phyloP scores from a whole-genome alignment of 192 early-diverging fungal species.

The Umbelopsis sp. region DNA sequence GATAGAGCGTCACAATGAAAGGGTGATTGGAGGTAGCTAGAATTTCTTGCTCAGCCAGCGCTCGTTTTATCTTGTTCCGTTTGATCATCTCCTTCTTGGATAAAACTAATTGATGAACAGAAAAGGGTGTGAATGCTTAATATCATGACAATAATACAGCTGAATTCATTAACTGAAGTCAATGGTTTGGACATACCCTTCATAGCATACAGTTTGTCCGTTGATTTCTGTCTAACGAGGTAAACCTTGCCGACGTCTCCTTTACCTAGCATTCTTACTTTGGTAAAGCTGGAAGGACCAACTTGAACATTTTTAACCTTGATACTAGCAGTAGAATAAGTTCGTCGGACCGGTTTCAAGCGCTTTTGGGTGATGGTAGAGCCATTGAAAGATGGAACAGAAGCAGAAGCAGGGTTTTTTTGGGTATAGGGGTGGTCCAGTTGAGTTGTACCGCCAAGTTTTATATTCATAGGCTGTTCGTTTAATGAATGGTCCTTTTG shows the following conservation, averaged over 20 bases:
- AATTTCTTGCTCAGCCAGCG: slow-evolving; percentile 90
- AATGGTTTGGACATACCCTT: slow-evolving; percentile 73
- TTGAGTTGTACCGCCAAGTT: slow-evolving; percentile 1
- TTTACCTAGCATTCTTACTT: slow-evolving; percentile 91
- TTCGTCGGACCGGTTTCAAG: slow-evolving; percentile 58
- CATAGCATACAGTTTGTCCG: slow-evolving; percentile 90
- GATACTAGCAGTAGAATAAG: slow-evolving; percentile 82
- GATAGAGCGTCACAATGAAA: slow-evolving; percentile 87
- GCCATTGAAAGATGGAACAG: slow-evolving; percentile 3
- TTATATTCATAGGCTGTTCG: slow-evolving; percentile 1
- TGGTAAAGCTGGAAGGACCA: slow-evolving; percentile 83
- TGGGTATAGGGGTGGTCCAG: slow-evolving; percentile 30
- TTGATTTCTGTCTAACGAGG: slow-evolving; percentile 84
- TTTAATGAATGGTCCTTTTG: slow-evolving; percentile 21
- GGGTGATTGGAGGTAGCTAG: slow-evolving; percentile 83
- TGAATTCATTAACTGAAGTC: too few relatives aligned
- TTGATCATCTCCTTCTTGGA: slow-evolving; percentile 98
- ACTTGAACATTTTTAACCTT: slow-evolving; percentile 83
- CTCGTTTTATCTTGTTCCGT: slow-evolving; percentile 97
- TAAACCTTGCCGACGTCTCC: slow-evolving; percentile 98
- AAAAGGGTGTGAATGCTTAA: background rate
- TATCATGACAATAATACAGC: background rate
- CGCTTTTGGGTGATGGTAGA: background rate
- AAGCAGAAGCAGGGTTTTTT: slow-evolving; percentile 27
- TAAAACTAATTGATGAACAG: slow-evolving; percentile 39